A percentile compares a stretch with the other conserved stretches of the same genome.
Evolutionary conservation across 305 asterid genomes (phyloP).

Genomic region (Nicotiana rustica): DNA sequence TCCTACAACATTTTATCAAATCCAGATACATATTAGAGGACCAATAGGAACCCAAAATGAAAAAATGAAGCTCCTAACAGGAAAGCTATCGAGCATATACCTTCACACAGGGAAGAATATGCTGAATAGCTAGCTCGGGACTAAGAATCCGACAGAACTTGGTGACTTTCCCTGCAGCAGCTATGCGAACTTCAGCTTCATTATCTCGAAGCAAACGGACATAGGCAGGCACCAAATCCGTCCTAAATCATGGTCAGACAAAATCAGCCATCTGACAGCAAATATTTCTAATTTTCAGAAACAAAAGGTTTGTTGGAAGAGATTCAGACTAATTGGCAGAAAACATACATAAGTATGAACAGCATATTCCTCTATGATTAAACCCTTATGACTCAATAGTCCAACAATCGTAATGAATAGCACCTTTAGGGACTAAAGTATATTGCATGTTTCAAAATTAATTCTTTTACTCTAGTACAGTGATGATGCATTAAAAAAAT

Average conservation of each 20-base stretch:
- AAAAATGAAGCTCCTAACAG: conserved; percentile 27
- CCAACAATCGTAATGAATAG: neutral
- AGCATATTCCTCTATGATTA: conserved; percentile 4
- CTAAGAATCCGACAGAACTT: conserved; percentile 81
- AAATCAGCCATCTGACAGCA: conserved; percentile 5
- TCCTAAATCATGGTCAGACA: conserved; percentile 51
- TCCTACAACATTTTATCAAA: conserved; percentile 59
- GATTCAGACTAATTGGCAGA: neutral
- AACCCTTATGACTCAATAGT: neutral
- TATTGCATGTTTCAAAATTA: neutral
- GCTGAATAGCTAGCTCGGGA: conserved; percentile 89
- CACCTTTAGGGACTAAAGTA: neutral
- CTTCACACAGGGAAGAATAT: conserved; percentile 98
- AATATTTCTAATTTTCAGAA: neutral
- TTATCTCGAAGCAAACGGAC: conserved; percentile 93
- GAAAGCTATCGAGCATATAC: conserved; percentile 47
- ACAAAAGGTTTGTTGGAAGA: conserved; percentile 12
- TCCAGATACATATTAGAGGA: conserved; percentile 30
- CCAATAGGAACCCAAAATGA: neutral
- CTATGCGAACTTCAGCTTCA: conserved; percentile 96
- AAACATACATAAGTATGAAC: conserved; percentile 22
- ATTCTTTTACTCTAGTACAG: neutral
- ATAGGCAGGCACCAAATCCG: conserved; percentile 96
- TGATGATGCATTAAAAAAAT: neutral
- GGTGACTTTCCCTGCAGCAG: conserved; percentile 97